Percentiles rank a stretch among this genome's conserved stretches.
These are phyloP conservation scores for Diplocarpon rosae DNA, from an alignment of 2,329 filamentous ascomycete species.

Conservation along the genomic window DNA sequence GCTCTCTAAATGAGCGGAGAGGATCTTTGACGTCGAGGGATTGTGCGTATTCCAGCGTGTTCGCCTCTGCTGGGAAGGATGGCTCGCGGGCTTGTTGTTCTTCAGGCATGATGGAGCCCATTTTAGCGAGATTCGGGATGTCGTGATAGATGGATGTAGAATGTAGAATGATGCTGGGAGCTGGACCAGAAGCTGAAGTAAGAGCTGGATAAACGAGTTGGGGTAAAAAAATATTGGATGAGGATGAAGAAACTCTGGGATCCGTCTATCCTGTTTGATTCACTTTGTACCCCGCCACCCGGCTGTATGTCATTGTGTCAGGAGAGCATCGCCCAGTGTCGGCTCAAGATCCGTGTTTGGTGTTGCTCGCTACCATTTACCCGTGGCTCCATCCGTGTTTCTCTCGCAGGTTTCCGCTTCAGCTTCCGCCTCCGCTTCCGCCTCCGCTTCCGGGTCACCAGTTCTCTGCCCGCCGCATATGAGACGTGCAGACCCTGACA, in stretches of 20 bases:
- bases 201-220: background rate
- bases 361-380: background rate
- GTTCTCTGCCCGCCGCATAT: background rate
- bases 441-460: background rate
- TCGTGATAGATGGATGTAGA: background rate
- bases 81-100: conserved; percentile 19
- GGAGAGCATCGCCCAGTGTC: conserved; percentile 7
- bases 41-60: conserved; percentile 37
- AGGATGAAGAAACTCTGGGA: background rate
- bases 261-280: conserved; percentile 1
- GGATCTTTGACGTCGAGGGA: conserved; percentile 49
- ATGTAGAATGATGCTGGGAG: background rate
- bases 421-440: conserved; percentile 9
- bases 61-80: conserved; percentile 38
- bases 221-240: background rate
- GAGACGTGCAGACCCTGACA: too few species aligned
- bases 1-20: conserved; percentile 48
- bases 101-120: conserved; percentile 22
- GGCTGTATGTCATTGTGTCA: background rate
- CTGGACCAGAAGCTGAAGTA: too few species aligned
- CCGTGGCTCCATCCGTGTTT: too few species aligned
- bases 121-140: conserved; percentile 9
- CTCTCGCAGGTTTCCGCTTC: conserved; percentile 6
- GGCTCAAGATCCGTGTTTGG: conserved; percentile 2
- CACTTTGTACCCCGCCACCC: conserved; percentile 12